Evolutionary conservation across 176 grass and related monocot species (phyloP).

Genomic region (Oropetium thomaeum): DNA sequence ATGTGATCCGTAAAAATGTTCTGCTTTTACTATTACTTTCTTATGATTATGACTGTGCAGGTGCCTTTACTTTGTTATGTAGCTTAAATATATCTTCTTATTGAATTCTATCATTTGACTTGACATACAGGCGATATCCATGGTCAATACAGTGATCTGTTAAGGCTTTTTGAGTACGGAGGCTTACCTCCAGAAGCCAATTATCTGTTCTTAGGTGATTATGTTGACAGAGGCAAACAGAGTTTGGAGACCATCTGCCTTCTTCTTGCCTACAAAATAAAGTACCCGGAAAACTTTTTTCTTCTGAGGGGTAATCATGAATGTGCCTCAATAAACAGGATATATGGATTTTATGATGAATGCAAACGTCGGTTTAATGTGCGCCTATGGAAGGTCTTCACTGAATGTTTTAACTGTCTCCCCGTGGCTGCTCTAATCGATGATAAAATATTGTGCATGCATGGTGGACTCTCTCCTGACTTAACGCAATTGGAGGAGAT

Average conservation of each 20-base stretch:
- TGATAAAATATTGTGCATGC: constrained; percentile 98
- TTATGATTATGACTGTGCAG: neutral
- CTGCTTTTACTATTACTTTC: neutral
- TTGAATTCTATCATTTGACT: neutral
- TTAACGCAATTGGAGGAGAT: constrained; percentile 69
- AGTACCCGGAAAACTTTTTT: constrained; percentile 92
- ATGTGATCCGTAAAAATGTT: neutral
- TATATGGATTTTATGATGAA: constrained; percentile 98
- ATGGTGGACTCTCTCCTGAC: constrained; percentile 90
- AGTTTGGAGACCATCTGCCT: constrained; percentile 96
- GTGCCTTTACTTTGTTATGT: neutral
- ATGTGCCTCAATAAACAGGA: constrained; percentile 96
- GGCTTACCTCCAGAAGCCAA: constrained; percentile 74
- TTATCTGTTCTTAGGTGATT: constrained; percentile 91
- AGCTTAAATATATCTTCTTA: constrained; percentile 18
- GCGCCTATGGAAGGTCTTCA: constrained; percentile 87
- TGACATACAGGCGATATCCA: constrained; percentile 77
- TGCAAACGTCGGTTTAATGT: constrained; percentile 93
- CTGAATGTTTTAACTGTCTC: constrained; percentile 92
- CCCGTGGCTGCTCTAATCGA: constrained; percentile 88
- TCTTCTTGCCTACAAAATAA: constrained; percentile 90
- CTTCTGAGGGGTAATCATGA: constrained; percentile 94
- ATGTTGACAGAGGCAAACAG: constrained; percentile 94
- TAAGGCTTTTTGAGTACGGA: constrained; percentile 89
- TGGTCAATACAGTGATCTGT: constrained; percentile 87